Evolutionary conservation across 2,329 filamentous ascomycete genomes (phyloP), one percentile per base, ranked within the genome.

Genomic region (Penicillium sp.): DNA sequence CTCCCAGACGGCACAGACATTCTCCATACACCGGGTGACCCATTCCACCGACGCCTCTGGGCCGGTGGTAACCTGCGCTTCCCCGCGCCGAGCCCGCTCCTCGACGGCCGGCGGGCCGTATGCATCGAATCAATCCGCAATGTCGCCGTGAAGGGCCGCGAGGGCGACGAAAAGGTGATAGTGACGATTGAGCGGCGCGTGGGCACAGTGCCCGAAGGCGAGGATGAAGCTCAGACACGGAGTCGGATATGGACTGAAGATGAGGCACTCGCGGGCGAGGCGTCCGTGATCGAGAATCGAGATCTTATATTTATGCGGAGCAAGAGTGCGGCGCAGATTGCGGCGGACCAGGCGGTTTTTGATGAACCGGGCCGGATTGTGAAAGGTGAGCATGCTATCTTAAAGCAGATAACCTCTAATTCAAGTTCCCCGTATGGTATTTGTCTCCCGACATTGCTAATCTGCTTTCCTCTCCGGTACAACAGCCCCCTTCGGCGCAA

Each of bases 1-100:
- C 83, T 92, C 17, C 81, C 86, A 1, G 95, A 99, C 78, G 94
- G 95, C 58, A 96, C 93, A 0, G 94, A 98, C 73, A 81, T 85
- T 4, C 81, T 89, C 55, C 92, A 96, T 71, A 88, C 83, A 25
- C 94, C 94, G 0, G 91, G 89, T 1, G 72, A 73, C 4, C 87
- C 88, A 1, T 96, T 90, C 73, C 83, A 83, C 53, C 85, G 90
- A 22, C 87, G 95, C 17, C 86, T 99, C 79, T 99, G 95, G 95
- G 91, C 91, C 14, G 92, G 93, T 35, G 95, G 94, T 0, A 83
- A 83, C 42, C 76, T 97, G 8, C 72, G 71, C 1, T 90, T 90
- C 66, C 60, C 73, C 35, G 62, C 65, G 17, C 62, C 71, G 52
- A 67, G 57, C 12, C 69, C 75, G 20, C 43, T 64, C 35, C 67